phyloP scores from a whole-genome alignment of 2,329 filamentous ascomycete species.

The Hymenoscyphus infarciens region DNA sequence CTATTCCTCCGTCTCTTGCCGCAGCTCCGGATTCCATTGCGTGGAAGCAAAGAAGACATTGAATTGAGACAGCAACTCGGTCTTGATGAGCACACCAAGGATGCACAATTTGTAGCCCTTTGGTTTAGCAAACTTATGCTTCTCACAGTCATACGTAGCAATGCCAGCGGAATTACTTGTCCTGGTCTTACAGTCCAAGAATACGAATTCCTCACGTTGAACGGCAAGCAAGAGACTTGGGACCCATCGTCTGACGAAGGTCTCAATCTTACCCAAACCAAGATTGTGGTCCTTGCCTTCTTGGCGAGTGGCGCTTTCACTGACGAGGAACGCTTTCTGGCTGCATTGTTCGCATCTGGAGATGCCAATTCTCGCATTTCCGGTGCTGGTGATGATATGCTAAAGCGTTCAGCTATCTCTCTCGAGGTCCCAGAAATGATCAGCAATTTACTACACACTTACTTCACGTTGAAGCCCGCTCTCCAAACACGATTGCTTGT shows the following conservation, averaged over 20 bases:
- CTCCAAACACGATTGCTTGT: constrained; percentile 74
- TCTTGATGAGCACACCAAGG: constrained; percentile 57
- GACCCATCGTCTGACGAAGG: constrained; percentile 56
- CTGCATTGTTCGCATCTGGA: constrained; percentile 77
- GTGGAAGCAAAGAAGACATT: constrained; percentile 75
- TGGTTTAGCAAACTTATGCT: constrained; percentile 78
- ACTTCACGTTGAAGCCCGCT: constrained; percentile 67
- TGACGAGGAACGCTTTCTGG: constrained; percentile 78
- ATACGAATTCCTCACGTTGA: constrained; percentile 63
- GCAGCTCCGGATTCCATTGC: constrained; percentile 66
- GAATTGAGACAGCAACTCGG: constrained; percentile 63
- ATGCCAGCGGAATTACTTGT: constrained; percentile 35
- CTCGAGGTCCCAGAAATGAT: constrained; percentile 67
- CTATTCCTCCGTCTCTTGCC: constrained; percentile 74
- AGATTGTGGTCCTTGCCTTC: constrained; percentile 65
- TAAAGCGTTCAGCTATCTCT: constrained; percentile 74
- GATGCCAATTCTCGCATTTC: constrained; percentile 78
- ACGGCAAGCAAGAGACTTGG: constrained; percentile 67
- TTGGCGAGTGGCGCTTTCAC: constrained; percentile 82
- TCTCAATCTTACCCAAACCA: constrained; percentile 65
- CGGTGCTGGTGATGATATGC: constrained; percentile 80
- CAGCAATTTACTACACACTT: constrained; percentile 65
- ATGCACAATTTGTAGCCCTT: constrained; percentile 68
- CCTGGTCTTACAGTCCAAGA: constrained; percentile 63
- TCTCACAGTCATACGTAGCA: constrained; percentile 47